Conservation (phyloP, 768 basidiomycete genomes). For the Rossbeevera mucosa region DNA sequence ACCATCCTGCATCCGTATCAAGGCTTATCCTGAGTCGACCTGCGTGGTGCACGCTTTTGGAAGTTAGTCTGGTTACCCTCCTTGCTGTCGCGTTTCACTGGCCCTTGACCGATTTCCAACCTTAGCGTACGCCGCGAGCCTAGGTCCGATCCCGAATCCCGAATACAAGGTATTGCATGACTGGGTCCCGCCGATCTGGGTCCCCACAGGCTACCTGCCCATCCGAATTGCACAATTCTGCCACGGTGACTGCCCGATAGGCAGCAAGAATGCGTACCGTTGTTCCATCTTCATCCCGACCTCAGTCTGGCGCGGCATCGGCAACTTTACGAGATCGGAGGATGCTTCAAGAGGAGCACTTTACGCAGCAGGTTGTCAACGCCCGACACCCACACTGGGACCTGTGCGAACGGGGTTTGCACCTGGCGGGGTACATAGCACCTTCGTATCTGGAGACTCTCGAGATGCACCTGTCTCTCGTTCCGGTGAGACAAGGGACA, state of each 20-base stretch:
- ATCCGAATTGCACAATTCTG: conserved; percentile 16
- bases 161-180: conserved; percentile 11
- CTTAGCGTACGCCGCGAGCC: conserved; percentile 8
- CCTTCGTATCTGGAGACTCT: conserved; percentile 1
- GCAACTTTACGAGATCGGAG: conserved; percentile 20
- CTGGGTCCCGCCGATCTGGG: background rate
- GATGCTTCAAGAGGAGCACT: conserved; percentile 11
- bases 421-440: conserved; percentile 11
- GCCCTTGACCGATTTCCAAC: background rate
- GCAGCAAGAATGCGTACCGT: conserved; percentile 1
- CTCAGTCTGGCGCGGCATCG: conserved; percentile 13
- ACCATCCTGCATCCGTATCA: background rate
- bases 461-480: conserved; percentile 10
- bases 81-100: background rate
- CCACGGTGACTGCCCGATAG: background rate
- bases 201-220: conserved; percentile 12
- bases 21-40: background rate
- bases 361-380: conserved; percentile 14
- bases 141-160: background rate
- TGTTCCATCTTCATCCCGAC: conserved; percentile 25
- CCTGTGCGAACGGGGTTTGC: conserved; percentile 7
- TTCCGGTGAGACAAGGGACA: conserved; percentile 9
- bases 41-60: background rate
- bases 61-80: background rate
- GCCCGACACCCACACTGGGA: conserved; percentile 13